Conservation (phyloP, 176 grass and related monocot species). For the Eleusine indica region DNA sequence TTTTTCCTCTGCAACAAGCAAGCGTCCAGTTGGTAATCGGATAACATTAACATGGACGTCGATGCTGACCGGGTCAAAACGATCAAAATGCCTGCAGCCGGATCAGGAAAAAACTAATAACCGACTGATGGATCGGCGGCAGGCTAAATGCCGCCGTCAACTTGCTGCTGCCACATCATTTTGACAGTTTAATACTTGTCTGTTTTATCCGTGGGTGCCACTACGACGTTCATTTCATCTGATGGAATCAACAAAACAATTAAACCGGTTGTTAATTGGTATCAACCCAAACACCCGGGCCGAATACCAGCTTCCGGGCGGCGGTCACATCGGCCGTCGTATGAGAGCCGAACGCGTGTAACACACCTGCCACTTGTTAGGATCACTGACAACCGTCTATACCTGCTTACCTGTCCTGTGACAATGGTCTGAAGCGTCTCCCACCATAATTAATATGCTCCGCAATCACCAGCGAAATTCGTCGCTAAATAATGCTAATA, state of each 20-base stretch:
- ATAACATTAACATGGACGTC: slow-evolving; percentile 16
- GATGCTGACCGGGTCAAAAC: neutral
- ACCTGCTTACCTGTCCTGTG: no score
- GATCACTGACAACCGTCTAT: no score
- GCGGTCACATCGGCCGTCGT: neutral
- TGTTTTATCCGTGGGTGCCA: neutral
- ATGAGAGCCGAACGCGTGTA: neutral
- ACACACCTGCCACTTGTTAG: neutral
- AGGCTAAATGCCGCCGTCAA: neutral
- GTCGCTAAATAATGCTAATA: no score
- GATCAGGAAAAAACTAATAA: neutral
- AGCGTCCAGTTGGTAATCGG: neutral
- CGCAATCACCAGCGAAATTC: no score
- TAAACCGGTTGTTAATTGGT: neutral
- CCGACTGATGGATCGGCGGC: no score
- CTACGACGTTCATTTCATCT: neutral
- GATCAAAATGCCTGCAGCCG: neutral
- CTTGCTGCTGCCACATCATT: neutral
- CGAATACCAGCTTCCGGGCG: neutral
- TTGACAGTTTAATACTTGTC: neutral
- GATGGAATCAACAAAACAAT: neutral
- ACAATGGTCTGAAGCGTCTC: no score
- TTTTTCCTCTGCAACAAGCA: no score
- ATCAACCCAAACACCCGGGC: neutral
- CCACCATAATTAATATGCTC: no score